These are phyloP conservation scores for Hanseniaspora sp. DNA, from an alignment of 1,139 yeast genomes.

Conservation along the genomic window DNA sequence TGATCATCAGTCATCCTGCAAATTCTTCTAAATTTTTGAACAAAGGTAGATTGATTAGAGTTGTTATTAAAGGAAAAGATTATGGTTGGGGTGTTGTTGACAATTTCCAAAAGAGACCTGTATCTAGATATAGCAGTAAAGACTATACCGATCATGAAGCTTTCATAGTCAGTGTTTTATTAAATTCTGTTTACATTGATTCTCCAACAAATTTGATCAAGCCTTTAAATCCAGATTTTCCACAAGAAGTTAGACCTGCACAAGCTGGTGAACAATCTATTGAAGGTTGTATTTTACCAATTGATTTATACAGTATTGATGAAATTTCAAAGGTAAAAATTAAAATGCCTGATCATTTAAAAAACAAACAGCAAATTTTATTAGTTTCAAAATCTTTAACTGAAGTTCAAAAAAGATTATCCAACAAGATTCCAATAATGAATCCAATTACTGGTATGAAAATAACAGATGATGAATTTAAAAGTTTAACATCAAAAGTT, in stretches of 20 bases:
- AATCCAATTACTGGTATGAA: constrained; percentile 92
- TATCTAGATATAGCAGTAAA: constrained; percentile 44
- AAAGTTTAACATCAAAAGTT: constrained; percentile 57
- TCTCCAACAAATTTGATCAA: constrained; percentile 63
- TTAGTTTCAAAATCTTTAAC: constrained; percentile 65
- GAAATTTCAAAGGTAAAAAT: constrained; percentile 71
- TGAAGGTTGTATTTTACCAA: constrained; percentile 63
- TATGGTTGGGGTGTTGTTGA: constrained; percentile 96
- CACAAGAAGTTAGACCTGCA: constrained; percentile 84
- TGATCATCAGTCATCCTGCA: constrained; percentile 86
- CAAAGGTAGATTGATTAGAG: constrained; percentile 73
- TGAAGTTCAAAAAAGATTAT: constrained; percentile 72
- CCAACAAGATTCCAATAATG: constrained; percentile 77
- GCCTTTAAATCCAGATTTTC: constrained; percentile 58
- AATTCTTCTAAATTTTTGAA: constrained; percentile 73
- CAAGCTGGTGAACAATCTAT: constrained; percentile 57
- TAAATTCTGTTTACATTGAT: constrained; percentile 66
- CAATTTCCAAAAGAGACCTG: constrained; percentile 57
- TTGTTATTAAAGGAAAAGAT: constrained; percentile 43
- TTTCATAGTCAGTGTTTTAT: constrained; percentile 74
- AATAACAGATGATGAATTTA: constrained; percentile 69
- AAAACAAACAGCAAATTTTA: constrained; percentile 56
- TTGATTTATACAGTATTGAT: constrained; percentile 65
- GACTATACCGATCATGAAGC: constrained; percentile 70
- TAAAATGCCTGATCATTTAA: constrained; percentile 69